A percentile compares a stretch with the other conserved stretches of the same genome.
Evolutionary conservation across 768 basidiomycete genomes (phyloP).

Genomic region (Phylloporus arenicola): DNA sequence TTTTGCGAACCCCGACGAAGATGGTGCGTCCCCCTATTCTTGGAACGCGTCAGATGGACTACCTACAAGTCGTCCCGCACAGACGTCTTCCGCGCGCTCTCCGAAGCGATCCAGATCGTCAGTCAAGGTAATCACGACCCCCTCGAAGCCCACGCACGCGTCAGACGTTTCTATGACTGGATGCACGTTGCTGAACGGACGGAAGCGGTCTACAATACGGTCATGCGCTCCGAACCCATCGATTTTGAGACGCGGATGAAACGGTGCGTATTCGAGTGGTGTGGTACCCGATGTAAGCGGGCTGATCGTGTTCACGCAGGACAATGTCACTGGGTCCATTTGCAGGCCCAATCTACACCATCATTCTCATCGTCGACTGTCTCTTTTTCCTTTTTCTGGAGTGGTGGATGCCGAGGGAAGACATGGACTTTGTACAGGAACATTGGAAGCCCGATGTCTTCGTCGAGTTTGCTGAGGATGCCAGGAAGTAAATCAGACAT

Average conservation of each 20-base stretch:
- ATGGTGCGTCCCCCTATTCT: conserved; percentile 50
- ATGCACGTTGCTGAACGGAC: conserved; percentile 70
- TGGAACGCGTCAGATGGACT: too few species aligned
- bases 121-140: conserved; percentile 68
- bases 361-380: conserved; percentile 85
- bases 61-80: background rate
- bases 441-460: conserved; percentile 49
- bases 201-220: conserved; percentile 74
- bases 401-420: conserved; percentile 73
- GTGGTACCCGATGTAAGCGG: background rate
- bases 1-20: conserved; percentile 89
- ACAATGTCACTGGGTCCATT: conserved; percentile 76
- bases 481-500: background rate
- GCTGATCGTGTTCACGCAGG: conserved; percentile 30
- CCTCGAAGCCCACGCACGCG: conserved; percentile 63
- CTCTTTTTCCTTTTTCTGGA: conserved; percentile 54
- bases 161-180: conserved; percentile 89
- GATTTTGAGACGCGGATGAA: conserved; percentile 75
- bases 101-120: conserved; percentile 72
- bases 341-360: conserved; percentile 82
- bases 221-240: conserved; percentile 53
- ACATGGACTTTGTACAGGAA: conserved; percentile 67
- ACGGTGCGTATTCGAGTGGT: conserved; percentile 43
- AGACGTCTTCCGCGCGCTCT: conserved; percentile 85
- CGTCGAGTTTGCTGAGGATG: conserved; percentile 11